Evolutionary conservation across 768 basidiomycete species (phyloP).

Genomic region (Termitomyces eurrhizus): DNA sequence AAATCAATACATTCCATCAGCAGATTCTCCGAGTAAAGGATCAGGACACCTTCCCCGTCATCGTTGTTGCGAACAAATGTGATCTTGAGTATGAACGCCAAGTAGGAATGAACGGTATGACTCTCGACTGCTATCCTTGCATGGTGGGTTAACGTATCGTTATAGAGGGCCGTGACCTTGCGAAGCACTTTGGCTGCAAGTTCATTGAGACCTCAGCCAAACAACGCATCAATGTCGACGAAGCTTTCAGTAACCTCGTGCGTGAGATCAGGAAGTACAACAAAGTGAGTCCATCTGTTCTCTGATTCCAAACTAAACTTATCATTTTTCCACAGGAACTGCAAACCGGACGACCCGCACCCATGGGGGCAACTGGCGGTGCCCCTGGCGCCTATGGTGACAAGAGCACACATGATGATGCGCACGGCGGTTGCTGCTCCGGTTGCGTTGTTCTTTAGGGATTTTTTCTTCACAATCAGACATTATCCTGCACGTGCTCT

Average conservation of each 20-base stretch:
- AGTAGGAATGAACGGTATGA: conserved; percentile 86
- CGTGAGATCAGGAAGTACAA: conserved; percentile 93
- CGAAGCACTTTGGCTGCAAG: conserved; percentile 90
- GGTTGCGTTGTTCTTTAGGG: conserved; percentile 61
- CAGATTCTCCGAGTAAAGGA: conserved; percentile 97
- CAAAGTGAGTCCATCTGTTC: conserved; percentile 52
- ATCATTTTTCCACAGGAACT: conserved; percentile 49
- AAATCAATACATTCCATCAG: conserved; percentile 94
- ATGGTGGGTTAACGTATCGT: neutral
- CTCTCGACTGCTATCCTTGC: neutral
- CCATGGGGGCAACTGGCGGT: conserved; percentile 38
- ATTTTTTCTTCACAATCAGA: conserved; percentile 5
- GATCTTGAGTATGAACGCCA: conserved; percentile 96
- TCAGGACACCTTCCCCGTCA: conserved; percentile 91
- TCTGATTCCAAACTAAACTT: neutral
- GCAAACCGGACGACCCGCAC: conserved; percentile 69
- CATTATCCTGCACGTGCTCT: conserved; percentile 17
- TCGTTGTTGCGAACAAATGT: conserved; percentile 97
- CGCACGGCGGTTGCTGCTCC: conserved; percentile 58
- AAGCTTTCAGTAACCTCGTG: conserved; percentile 91
- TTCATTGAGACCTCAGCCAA: conserved; percentile 97
- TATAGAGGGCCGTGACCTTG: conserved; percentile 94
- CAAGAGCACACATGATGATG: conserved; percentile 49
- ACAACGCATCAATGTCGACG: conserved; percentile 94
- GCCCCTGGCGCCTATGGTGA: conserved; percentile 47